Evolutionary conservation across 225 moss, liverwort and hornwort species (phyloP), one percentile per base, ranked within the genome.

Genomic region (Straminergon stramineum): DNA sequence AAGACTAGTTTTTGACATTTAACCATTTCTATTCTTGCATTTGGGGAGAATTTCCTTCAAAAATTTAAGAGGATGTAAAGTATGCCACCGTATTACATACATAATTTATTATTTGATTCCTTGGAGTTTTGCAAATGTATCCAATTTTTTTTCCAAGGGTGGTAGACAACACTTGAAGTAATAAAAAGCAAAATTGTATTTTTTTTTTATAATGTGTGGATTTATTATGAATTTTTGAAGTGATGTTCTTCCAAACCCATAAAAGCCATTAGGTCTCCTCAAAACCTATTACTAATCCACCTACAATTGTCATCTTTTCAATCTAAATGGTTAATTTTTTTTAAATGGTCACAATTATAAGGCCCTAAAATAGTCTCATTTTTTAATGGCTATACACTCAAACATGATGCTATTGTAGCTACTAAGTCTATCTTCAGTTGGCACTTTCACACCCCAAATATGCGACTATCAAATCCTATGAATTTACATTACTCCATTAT

Each of bases 81-180:
- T 41, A 41, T 24, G 0, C 8, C 9, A 11, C 0, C 2, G 3
- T 27, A 43, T 16, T 0, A 17, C 28, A 1, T 3, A 43, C 1
- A 43, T 5, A 71, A 41, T 41, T 71, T 23, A 16, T 43, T 27
- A 9, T 16, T 73, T 73, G 6, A 28, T 73, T 73, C 28, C 0
- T 43, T 73, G 4, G 10, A 43, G 1, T 9, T 26, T 26, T 16
- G 9, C 0, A 1, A 2, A 1, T 4, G 2, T 4, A n/a, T 69
- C 13, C 4, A 22, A 13, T 70, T 39, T 13, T 70, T n/a, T 70
- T 6, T 7, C 39, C 2, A 70, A 0, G 7, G 2, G 3, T 48
- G 10, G 0, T 39, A n/a, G 39, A 70, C 11, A 39, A 39, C 23
- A 24, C 23, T 39, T 28, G 6, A 73, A n/a, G 9, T 73, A 16